Evolutionary conservation across 257 asterid genomes (phyloP).

Genomic region (Ophiorrhiza pumila): DNA sequence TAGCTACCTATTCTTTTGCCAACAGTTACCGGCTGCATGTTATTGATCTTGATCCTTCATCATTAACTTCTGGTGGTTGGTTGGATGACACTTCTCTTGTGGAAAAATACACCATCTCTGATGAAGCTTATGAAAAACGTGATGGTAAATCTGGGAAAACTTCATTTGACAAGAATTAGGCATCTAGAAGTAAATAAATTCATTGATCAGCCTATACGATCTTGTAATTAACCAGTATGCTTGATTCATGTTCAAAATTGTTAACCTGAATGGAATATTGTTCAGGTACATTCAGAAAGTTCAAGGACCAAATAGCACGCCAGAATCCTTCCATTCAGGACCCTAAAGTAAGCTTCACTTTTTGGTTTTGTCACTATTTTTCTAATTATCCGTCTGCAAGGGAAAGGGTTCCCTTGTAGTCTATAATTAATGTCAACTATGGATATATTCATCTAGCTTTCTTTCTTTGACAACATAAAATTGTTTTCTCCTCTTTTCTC

Average conservation of each 20-base stretch:
- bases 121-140: conserved; percentile 80
- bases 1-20: conserved; percentile 4
- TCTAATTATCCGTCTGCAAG: background rate
- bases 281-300: conserved; percentile 92
- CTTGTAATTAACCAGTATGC: background rate
- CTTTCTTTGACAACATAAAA: background rate
- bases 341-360: conserved; percentile 45
- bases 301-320: conserved; percentile 69
- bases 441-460: background rate
- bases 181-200: conserved; percentile 1
- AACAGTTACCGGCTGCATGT: conserved; percentile 76
- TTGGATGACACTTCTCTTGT: conserved; percentile 92
- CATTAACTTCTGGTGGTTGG: conserved; percentile 98
- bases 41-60: conserved; percentile 85
- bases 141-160: conserved; percentile 46
- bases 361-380: conserved; percentile 5
- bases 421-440: background rate
- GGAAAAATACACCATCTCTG: conserved; percentile 91
- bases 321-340: conserved; percentile 49
- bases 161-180: conserved; percentile 4
- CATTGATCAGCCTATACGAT: background rate
- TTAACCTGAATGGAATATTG: background rate
- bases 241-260: background rate
- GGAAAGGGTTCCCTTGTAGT: background rate
- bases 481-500: background rate